phyloP scores from a whole-genome alignment of 495 filamentous ascomycete genomes.

The Aspergillus coremiiformis region DNA sequence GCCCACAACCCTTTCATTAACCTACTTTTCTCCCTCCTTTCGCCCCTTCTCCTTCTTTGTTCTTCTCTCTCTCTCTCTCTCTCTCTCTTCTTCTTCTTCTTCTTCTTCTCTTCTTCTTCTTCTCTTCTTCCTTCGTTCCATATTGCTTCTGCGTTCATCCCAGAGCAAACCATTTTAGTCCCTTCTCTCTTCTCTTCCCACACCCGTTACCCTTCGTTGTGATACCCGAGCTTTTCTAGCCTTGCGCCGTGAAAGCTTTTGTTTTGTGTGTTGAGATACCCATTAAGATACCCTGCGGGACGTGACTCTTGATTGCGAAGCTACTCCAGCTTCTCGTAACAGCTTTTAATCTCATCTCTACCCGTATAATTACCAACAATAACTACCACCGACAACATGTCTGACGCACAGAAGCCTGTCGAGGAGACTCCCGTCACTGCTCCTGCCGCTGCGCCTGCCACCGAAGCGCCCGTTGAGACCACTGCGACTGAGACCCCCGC shows the following conservation, averaged over 20 bases:
- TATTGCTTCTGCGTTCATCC: slow-evolving; percentile 17
- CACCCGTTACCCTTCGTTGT: slow-evolving; percentile 31
- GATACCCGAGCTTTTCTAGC: slow-evolving; percentile 41
- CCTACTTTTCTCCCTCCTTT: slow-evolving; percentile 15
- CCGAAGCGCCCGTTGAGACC: slow-evolving; percentile 27
- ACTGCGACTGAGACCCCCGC: slow-evolving; percentile 30
- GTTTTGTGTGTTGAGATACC: slow-evolving; percentile 43
- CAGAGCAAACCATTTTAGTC: slow-evolving; percentile 10
- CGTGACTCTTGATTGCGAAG: slow-evolving; percentile 17
- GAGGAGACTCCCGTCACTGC: slow-evolving; percentile 40
- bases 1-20: slow-evolving; percentile 24
- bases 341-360: slow-evolving; percentile 12
- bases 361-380: slow-evolving; percentile 31
- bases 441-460: slow-evolving; percentile 30
- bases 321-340: slow-evolving; percentile 20
- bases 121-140: slow-evolving; percentile 15
- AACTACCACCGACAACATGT: slow-evolving; percentile 38
- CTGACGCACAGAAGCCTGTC: slow-evolving; percentile 43
- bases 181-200: slow-evolving; percentile 19
- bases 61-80: slow-evolving; percentile 18
- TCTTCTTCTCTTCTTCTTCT: slow-evolving; percentile 18
- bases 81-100: slow-evolving; percentile 14
- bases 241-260: slow-evolving; percentile 27
- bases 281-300: slow-evolving; percentile 30
- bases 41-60: slow-evolving; percentile 21